Conservation (phyloP, 805 yeast species). For the Teunomyces lycoperdinae region DNA sequence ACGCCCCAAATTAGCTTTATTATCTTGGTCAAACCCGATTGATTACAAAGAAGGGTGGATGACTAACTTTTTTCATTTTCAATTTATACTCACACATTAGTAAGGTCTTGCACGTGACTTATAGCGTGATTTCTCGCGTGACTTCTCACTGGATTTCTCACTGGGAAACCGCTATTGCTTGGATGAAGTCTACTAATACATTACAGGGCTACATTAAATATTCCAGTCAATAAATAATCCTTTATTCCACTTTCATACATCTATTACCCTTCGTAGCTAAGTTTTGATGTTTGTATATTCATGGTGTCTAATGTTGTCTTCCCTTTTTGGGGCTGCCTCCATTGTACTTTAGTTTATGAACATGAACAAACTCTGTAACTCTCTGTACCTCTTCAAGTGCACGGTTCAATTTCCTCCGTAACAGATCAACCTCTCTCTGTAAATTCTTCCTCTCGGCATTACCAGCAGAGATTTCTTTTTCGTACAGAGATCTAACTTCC, state of each 20-base stretch:
- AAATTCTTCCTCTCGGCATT: slow-evolving; percentile 10
- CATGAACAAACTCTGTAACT: slow-evolving; percentile 12
- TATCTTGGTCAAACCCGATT: slow-evolving; percentile 1
- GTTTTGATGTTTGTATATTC: background rate
- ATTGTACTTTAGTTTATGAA: slow-evolving; percentile 10
- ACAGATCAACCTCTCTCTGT: slow-evolving; percentile 13
- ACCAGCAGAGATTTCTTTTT: slow-evolving; percentile 9
- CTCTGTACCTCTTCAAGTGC: slow-evolving; percentile 13
- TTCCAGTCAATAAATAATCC: background rate
- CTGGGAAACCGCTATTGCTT: too few relatives aligned
- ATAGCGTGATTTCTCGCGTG: background rate
- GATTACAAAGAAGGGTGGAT: slow-evolving; percentile 2
- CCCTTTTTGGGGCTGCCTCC: slow-evolving; percentile 6
- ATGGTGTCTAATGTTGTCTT: background rate
- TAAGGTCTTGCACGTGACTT: background rate
- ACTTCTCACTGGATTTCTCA: too few relatives aligned
- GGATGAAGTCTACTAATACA: background rate
- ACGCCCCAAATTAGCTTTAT: background rate
- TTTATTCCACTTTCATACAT: background rate
- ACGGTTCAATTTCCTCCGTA: slow-evolving; percentile 12
- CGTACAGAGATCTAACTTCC: slow-evolving; percentile 40
- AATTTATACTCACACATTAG: background rate
- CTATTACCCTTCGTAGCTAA: too few relatives aligned
- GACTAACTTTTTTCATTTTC: slow-evolving; percentile 3
- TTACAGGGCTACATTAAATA: background rate